Evolutionary conservation across 2,329 filamentous ascomycete genomes (phyloP).

Genomic region (Alternaria viburni): DNA sequence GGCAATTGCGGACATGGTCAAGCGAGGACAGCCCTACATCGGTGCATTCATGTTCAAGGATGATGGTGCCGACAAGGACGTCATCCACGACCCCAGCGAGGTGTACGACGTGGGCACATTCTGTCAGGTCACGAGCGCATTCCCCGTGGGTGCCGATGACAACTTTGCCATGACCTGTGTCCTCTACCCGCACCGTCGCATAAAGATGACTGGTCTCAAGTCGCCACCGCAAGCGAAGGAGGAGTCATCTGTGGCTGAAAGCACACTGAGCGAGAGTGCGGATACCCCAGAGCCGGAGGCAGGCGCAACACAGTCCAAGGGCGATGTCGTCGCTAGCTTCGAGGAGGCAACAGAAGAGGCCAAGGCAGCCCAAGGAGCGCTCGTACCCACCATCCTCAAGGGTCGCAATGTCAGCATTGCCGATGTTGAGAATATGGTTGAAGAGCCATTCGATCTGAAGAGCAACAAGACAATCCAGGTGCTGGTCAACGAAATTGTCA

Average conservation of each 20-base stretch:
- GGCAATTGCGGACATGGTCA: slow-evolving; percentile 95
- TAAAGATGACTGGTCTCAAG: slow-evolving; percentile 84
- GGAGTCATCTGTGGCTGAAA: slow-evolving; percentile 42
- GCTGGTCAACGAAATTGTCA: slow-evolving; percentile 96
- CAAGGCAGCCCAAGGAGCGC: slow-evolving; percentile 62
- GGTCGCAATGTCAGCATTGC: slow-evolving; percentile 93
- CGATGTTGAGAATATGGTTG: slow-evolving; percentile 89
- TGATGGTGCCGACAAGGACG: slow-evolving; percentile 89
- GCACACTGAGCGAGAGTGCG: slow-evolving; percentile 50
- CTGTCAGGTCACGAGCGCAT: slow-evolving; percentile 95
- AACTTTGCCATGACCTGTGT: slow-evolving; percentile 88
- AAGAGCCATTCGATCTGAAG: slow-evolving; percentile 88
- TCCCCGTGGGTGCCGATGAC: slow-evolving; percentile 81
- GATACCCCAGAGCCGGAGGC: slow-evolving; percentile 57
- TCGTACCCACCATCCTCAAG: slow-evolving; percentile 88
- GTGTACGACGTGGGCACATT: slow-evolving; percentile 97
- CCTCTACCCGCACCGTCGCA: slow-evolving; percentile 92
- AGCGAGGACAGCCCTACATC: slow-evolving; percentile 94
- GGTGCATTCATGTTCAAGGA: slow-evolving; percentile 98
- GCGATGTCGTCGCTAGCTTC: slow-evolving; percentile 95
- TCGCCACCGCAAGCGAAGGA: slow-evolving; percentile 61
- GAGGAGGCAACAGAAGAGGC: slow-evolving; percentile 77
- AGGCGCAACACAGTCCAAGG: slow-evolving; percentile 57
- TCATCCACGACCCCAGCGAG: slow-evolving; percentile 87
- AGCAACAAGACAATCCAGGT: slow-evolving; percentile 89